Evolutionary conservation across 257 asterid species (phyloP), one percentile per base, ranked within the genome.

Genomic region (Euphrasia confusa): DNA sequence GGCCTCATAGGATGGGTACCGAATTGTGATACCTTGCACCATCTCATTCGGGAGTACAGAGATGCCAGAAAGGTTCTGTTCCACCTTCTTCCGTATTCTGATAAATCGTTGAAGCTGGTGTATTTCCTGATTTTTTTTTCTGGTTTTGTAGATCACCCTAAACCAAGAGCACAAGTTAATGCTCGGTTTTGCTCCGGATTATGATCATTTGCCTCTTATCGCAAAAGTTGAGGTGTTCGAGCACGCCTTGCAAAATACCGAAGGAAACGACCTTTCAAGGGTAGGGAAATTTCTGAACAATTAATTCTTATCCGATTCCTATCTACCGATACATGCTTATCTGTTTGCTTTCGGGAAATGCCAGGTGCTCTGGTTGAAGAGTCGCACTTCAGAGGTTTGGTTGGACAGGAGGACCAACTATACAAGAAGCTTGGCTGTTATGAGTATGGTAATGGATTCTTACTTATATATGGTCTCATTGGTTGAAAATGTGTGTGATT

Each of bases 311-410:
- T 70, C 10, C 61, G n/a, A n/a, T n/a, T 28, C 54, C 37, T n/a
- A n/a, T n/a, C 56, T 40, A 64, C 28, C n/a, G 66, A 60, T 63
- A 45, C 60, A 35, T 71, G 58, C 71, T 68, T 70, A 69, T 64
- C 7, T 50, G 56, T 63, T 63, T 74, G 39, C 66, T 65, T 47
- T 68, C 33, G 65, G 39, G 66, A 47, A 54, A 65, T 69, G 66
- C 59, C 72, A 93, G 99, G 94, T 93, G 50, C 94, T 93, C 58
- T 93, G 99, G 99, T 83, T 93, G 74, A 93, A 93, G 80, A 93
- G 99, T 71, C 99, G 97, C 75, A 93, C 99, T 65, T 89, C 99
- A 32, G 99, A 93, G 78, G 88, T 93, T 63, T 93, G 99, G 97
- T 74, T 93, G 75, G 95, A 81, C 74, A 85, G 99, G 76, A 89